Evolutionary conservation across 2,329 filamentous ascomycete genomes (phyloP), one percentile per base, ranked within the genome.

Genomic region (Pleomassaria siparia): DNA sequence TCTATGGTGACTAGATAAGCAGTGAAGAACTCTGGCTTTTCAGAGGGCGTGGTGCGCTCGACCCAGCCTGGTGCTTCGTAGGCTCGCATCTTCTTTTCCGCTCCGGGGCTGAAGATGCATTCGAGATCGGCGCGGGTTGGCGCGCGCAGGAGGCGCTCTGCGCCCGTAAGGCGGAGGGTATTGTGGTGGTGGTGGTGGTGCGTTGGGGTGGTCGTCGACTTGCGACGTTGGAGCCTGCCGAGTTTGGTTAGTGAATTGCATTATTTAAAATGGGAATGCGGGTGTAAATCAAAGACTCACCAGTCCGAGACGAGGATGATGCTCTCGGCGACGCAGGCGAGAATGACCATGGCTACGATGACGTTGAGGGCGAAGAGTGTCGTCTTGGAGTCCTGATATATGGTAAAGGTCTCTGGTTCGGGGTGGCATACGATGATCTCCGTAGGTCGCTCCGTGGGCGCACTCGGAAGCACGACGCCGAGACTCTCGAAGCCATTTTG

Each of bases 251-350:
- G n/a, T 18, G 9, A 26, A 29, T 36, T 12, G n/a, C 2, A 28
- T 32, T 20, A 26, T 13, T n/a, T n/a, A n/a, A 9, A 36, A 21
- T 22, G 29, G 29, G 18, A n/a, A n/a, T n/a, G n/a, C n/a, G n/a
- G n/a, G n/a, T n/a, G n/a, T n/a, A n/a, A n/a, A 36, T 8, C 35
- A 7, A 20, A 28, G 28, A 42, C 42, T 24, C 24, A 50, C 65
- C 58, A 63, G 15, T 44, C 51, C 35, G 56, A 44, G 5, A 53
- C 53, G 20, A 58, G 18, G 25, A 62, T 58, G 4, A 66, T 22
- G 4, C 54, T 56, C 47, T 68, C 65, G 1, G 56, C 63, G 2
- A 63, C 36, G 28, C 63, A 67, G 8, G 63, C 62, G 5, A 68
- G 32, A 1, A 68, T 52, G 0, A 59, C 49, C 15, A 64, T n/a